Evolutionary conservation across 768 basidiomycete genomes (phyloP), one percentile per base, ranked within the genome.

Genomic region (Scleroderma bovista): DNA sequence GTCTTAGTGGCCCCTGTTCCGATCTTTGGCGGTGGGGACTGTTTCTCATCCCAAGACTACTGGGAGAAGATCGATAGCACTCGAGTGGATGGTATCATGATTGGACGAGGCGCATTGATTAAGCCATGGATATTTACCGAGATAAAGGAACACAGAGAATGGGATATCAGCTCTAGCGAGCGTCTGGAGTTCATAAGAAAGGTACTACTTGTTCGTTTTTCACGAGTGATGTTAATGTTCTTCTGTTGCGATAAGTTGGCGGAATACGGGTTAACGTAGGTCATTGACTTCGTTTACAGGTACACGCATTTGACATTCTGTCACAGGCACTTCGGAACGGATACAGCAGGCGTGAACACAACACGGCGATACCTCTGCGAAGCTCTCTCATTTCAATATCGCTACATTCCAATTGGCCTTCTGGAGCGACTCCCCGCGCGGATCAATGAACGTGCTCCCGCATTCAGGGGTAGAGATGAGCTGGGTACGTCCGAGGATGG

Each of bases 81-180:
- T 23, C 91, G 91, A 5, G 93, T 96, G 0, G 94, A 97, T 62
- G 93, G 94, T 6, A 75, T 97, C 39, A 98, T 99, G 96, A 78
- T 97, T 32, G 96, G 84, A 1, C 76, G 96, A 19, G 96, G 96
- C 0, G 95, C 93, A 0, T 72, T 98, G 44, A 96, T 98, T 67
- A 99, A 99, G 68, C 89, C 91, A 1, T 92, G 89, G 88, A 84
- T 94, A 47, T 95, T 94, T 67, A 95, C 93, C 0, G 96, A 99
- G 67, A 81, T 98, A 62, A 87, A 93, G 64, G 96, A 98, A 62
- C 76, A 72, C 19, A 69, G 93, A 22, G 93, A 96, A 61, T 97
- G 94, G 93, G 92, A 94, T 61, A 94, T 93, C 58, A 86, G 83
- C 59, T 80, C 90, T 13, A 74, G 82, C 6, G 93, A 96, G 69